Percentiles rank a stretch among this genome's conserved stretches.
phyloP scores from a whole-genome alignment of 208 protist species.

The Herpetomonas tarakana region DNA sequence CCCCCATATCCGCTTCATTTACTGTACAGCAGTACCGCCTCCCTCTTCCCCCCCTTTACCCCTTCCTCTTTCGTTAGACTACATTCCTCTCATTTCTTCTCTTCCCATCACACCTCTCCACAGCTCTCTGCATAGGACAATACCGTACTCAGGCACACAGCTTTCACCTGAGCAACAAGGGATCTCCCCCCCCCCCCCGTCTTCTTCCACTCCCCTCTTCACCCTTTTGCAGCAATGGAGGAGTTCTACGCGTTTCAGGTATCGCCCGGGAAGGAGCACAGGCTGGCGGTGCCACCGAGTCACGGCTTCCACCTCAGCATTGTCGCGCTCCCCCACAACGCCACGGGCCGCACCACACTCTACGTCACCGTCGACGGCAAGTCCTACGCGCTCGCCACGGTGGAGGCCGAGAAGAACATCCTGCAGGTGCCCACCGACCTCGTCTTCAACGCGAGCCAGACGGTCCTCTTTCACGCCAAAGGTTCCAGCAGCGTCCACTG shows the following conservation, averaged over 20 bases:
- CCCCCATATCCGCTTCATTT: no score
- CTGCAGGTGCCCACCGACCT: conserved; percentile 71
- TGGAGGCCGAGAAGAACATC: conserved; percentile 53
- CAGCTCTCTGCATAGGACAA: no score
- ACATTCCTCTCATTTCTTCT: no score
- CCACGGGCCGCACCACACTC: conserved; percentile 67
- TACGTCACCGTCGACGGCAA: conserved; percentile 83
- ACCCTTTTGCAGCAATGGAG: conserved; percentile 35
- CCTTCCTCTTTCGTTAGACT: no score
- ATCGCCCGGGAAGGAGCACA: conserved; percentile 60
- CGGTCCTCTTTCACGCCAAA: conserved; percentile 79
- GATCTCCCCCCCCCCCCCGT: no score
- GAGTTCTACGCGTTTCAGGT: conserved; percentile 84
- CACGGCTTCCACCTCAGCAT: conserved; percentile 75
- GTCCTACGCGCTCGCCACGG: conserved; percentile 65
- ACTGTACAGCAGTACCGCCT: no score
- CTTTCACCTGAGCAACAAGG: no score
- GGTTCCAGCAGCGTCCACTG: conserved; percentile 69
- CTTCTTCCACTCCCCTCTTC: background rate
- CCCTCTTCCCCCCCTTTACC: no score
- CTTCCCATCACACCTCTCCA: no score
- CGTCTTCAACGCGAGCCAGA: conserved; percentile 78
- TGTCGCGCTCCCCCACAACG: conserved; percentile 60
- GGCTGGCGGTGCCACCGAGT: conserved; percentile 37
- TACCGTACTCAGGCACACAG: no score